Conservation (phyloP, 768 basidiomycete species). For the Boletus rufocinnamomeus region DNA sequence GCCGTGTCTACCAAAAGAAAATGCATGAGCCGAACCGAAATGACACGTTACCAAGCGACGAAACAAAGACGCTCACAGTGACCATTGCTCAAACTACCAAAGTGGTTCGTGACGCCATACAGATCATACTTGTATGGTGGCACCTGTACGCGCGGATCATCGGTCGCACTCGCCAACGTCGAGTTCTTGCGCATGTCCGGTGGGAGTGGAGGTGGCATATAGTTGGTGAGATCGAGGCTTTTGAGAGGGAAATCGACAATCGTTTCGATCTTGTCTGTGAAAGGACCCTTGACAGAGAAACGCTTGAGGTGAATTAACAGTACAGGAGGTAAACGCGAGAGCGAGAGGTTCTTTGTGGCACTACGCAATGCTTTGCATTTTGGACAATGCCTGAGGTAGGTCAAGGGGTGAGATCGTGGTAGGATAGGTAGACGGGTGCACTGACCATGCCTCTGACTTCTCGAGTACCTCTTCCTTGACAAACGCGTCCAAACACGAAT, state of each 20-base stretch:
- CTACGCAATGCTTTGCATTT: slow-evolving; percentile 86
- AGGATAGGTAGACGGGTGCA: background rate
- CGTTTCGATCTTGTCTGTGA: slow-evolving; percentile 96
- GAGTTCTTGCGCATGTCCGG: slow-evolving; percentile 59
- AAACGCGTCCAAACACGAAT: slow-evolving; percentile 85
- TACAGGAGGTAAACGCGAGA: slow-evolving; percentile 92
- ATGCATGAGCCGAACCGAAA: background rate
- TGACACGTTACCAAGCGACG: background rate
- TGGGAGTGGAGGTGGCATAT: slow-evolving; percentile 80
- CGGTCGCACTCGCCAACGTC: slow-evolving; percentile 30
- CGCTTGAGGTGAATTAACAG: slow-evolving; percentile 91
- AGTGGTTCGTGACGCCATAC: slow-evolving; percentile 96
- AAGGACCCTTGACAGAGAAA: slow-evolving; percentile 87
- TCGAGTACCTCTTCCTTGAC: slow-evolving; percentile 90
- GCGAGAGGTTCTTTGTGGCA: slow-evolving; percentile 83
- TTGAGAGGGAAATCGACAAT: slow-evolving; percentile 86
- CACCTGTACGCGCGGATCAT: slow-evolving; percentile 80
- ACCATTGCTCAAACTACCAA: slow-evolving; percentile 89
- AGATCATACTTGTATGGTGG: slow-evolving; percentile 93
- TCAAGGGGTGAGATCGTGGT: slow-evolving; percentile 2
- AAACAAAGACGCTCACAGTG: slow-evolving; percentile 70
- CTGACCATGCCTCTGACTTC: slow-evolving; percentile 91
- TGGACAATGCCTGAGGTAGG: slow-evolving; percentile 81
- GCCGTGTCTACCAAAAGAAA: slow-evolving; percentile 71
- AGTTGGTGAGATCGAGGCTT: slow-evolving; percentile 66